phyloP scores from a whole-genome alignment of 2,329 filamentous ascomycete genomes.

The Diaporthe citri region DNA sequence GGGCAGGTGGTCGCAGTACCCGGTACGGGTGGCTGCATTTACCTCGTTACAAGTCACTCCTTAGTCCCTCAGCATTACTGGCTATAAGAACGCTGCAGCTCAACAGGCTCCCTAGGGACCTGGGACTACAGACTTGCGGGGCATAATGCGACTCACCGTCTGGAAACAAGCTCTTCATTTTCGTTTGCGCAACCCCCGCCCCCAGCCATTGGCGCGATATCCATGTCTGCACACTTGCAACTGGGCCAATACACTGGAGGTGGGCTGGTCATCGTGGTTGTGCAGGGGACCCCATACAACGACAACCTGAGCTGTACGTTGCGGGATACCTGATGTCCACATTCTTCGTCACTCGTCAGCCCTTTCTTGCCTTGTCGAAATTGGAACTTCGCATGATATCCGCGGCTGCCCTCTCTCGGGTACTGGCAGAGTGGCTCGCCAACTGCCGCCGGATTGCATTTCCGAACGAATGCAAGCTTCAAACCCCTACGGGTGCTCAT shows the following conservation, averaged over 20 bases:
- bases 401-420: slow-evolving; percentile 7
- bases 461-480: slow-evolving; percentile 19
- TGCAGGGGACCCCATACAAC: not conserved
- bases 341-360: not conserved
- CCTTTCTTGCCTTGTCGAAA: not conserved
- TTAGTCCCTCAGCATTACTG: not conserved
- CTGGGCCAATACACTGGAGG: not conserved
- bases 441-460: slow-evolving; percentile 24
- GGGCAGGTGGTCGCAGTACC: slow-evolving; percentile 5
- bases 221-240: not conserved
- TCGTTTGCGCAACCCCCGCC: slow-evolving; percentile 37
- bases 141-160: slow-evolving; percentile 33
- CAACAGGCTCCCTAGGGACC: not conserved
- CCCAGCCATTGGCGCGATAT: not conserved
- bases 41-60: slow-evolving; percentile 20
- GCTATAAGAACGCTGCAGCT: not conserved
- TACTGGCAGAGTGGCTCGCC: slow-evolving; percentile 25
- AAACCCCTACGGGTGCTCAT: not conserved
- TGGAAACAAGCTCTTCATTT: slow-evolving; percentile 28
- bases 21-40: slow-evolving; percentile 34
- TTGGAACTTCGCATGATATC: slow-evolving; percentile 10
- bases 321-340: not conserved
- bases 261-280: not conserved
- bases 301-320: not conserved
- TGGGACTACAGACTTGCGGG: slow-evolving; percentile 24